phyloP scores from a whole-genome alignment of 352 stramenopile species.

The Plasmopara viticola region DNA sequence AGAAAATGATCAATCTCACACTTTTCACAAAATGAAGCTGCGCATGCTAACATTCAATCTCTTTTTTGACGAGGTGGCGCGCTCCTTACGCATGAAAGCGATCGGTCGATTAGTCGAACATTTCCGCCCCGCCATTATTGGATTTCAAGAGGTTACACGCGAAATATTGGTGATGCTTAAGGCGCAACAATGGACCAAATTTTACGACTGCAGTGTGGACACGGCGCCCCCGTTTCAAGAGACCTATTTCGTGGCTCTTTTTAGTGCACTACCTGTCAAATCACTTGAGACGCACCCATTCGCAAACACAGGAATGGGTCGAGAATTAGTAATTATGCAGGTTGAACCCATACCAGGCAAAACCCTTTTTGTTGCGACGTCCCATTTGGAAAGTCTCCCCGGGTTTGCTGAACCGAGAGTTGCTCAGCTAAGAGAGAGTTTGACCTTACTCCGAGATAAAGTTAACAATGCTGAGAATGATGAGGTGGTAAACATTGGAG shows the following conservation, averaged over 20 bases:
- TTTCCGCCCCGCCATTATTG: slow-evolving; percentile 53
- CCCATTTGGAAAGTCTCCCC: slow-evolving; percentile 68
- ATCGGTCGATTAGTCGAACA: slow-evolving; percentile 47
- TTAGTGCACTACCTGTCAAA: slow-evolving; percentile 63
- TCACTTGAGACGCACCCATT: slow-evolving; percentile 59
- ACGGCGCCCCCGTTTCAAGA: slow-evolving; percentile 56
- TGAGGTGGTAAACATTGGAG: slow-evolving; percentile 6
- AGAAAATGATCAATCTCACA: too few relatives aligned
- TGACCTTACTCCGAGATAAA: slow-evolving; percentile 38
- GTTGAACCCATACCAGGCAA: slow-evolving; percentile 40
- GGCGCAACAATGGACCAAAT: slow-evolving; percentile 45
- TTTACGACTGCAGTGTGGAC: slow-evolving; percentile 78
- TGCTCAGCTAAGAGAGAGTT: slow-evolving; percentile 48
- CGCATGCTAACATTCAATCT: slow-evolving; percentile 72
- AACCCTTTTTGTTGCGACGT: slow-evolving; percentile 54
- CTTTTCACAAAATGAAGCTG: slow-evolving; percentile 30
- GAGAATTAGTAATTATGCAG: slow-evolving; percentile 56
- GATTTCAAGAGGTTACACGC: slow-evolving; percentile 74
- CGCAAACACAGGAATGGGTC: slow-evolving; percentile 62
- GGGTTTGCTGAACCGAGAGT: slow-evolving; percentile 41
- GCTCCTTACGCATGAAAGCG: slow-evolving; percentile 51
- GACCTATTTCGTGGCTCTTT: slow-evolving; percentile 74
- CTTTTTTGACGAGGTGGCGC: slow-evolving; percentile 63
- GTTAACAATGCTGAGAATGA: slow-evolving; percentile 26
- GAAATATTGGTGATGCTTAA: slow-evolving; percentile 54